Evolutionary conservation across 2,329 filamentous ascomycete species (phyloP), one percentile per base, ranked within the genome.

Genomic region (Myriosclerotinia curreyana): DNA sequence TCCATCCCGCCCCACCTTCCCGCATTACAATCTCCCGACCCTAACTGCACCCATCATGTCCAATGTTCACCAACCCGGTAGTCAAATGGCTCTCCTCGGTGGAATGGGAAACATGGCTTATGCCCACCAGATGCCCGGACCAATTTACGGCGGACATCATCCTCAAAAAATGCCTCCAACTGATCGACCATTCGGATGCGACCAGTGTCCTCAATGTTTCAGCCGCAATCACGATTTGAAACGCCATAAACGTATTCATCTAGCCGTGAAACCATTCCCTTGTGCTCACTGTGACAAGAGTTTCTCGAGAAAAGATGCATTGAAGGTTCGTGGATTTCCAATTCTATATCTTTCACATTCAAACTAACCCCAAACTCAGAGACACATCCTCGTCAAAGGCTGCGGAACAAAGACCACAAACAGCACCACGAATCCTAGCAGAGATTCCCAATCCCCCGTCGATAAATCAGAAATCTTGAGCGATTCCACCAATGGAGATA

Each of bases 171-270:
- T 79, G 25, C 79, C 82, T 12, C 80, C 83, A 36, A 88, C 89
- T 64, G 94, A 98, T 70, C 86, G 94, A 6, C 95, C 95, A 0
- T 98, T 96, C 81, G 93, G 93, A 77, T 99, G 95, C 75, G 92
- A 98, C 71, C 84, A 90, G 74, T 99, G 95, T 73, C 86, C 90
- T 0, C 92, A 96, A 75, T 93, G 91, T 46, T 99, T 99, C 79
- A 98, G 96, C 76, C 83, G 95, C 5, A 98, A 98, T 69, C 95
- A 98, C 74, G 95, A 98, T 74, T 77, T 98, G 71, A 99, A 99
- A 78, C 85, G 95, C 60, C 95, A 99, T 76, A 96, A 96, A 81
- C 82, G 92, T 58, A 98, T 98, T 65, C 95, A 99, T 76, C 78
- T 98, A 65, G 91, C 92, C 0, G 91, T 98, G 49, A 99, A 99